Base-by-base conservation (phyloP, 2,329 filamentous ascomycete species). In the Anisogramma anomala region DNA sequence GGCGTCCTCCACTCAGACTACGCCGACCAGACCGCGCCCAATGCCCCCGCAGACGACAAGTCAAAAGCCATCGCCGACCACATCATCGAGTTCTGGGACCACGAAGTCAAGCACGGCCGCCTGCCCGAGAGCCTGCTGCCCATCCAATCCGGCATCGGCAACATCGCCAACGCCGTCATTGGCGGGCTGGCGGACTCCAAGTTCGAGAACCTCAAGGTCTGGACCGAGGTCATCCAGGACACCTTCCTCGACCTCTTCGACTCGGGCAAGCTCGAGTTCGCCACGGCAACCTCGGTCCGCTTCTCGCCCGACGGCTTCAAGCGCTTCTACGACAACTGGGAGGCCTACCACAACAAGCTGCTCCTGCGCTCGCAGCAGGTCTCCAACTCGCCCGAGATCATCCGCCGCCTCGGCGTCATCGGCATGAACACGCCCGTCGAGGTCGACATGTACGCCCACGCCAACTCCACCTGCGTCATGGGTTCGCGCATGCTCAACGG, bases 361-460 rank as follows among this genome's bases (percentile, higher is more conserved):
- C 80, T 94, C 42, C 78, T 94, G 35, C 83, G 87, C 48, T 80
- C 80, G n/a, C 86, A 94, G 66, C 77, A 84, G 58, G 83, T 94
- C 8, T 88, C 82, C 55, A 94, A 94, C 71, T 82, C 79, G 3
- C 86, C 86, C 45, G 86, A 94, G 64, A 87, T 94, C 64, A 94
- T 94, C 66, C 77, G 84, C 41, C 76, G 86, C 19, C 69, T 94
- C 1, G 86, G 86, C 47, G 79, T 87, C 50, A 94, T 94, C 53
- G 86, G 84, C 59, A 94, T 94, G 86, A 94, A 94, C 72, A 94
- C 86, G 0, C 86, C 86, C 17, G 84, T 94, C 34, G 87, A 94
- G 64, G 86, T 94, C 13, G 87, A 94, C 64, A 93, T 94, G 55
- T 94, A 94, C 65, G 87, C 86, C 2, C 86, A 94, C 65, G 87